phyloP scores from a whole-genome alignment of 805 yeast genomes.

The Lipomyces kockii region DNA sequence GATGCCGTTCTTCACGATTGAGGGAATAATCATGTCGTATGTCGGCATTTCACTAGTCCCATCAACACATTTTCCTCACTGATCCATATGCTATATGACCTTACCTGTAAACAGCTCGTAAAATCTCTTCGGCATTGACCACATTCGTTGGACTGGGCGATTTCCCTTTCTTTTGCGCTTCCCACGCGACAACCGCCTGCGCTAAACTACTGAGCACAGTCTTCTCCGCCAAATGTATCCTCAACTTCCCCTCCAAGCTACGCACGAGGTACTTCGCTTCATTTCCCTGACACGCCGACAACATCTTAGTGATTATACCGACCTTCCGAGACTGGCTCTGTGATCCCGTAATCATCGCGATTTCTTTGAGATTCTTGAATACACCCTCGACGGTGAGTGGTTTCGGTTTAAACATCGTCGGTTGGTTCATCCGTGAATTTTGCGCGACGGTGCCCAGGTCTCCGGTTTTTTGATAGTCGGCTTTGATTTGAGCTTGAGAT shows the following conservation, averaged over 20 bases:
- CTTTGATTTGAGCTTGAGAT: slow-evolving; percentile 67
- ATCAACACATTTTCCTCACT: background rate
- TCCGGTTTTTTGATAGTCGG: slow-evolving; percentile 77
- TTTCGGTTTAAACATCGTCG: slow-evolving; percentile 91
- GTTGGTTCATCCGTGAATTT: slow-evolving; percentile 79
- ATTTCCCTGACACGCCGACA: slow-evolving; percentile 80
- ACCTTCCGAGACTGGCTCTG: slow-evolving; percentile 82
- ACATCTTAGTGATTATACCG: slow-evolving; percentile 75
- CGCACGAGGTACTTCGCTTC: slow-evolving; percentile 92
- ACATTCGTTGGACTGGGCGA: slow-evolving; percentile 52
- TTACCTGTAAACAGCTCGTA: slow-evolving; percentile 68
- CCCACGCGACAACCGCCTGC: slow-evolving; percentile 75
- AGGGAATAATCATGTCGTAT: slow-evolving; percentile 74
- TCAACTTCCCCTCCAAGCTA: slow-evolving; percentile 86
- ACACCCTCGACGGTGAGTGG: slow-evolving; percentile 75
- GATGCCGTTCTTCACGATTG: slow-evolving; percentile 71
- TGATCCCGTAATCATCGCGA: slow-evolving; percentile 78
- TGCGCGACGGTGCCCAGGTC: slow-evolving; percentile 91
- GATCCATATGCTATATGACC: background rate
- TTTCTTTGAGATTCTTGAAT: slow-evolving; percentile 71
- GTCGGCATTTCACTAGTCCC: slow-evolving; percentile 82
- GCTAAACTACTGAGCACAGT: slow-evolving; percentile 84
- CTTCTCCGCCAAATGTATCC: slow-evolving; percentile 94
- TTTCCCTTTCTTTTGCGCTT: slow-evolving; percentile 47
- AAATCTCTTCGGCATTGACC: slow-evolving; percentile 71